Evolutionary conservation across 176 grass and related monocot genomes (phyloP).

Genomic region (Juncus inflexus): DNA sequence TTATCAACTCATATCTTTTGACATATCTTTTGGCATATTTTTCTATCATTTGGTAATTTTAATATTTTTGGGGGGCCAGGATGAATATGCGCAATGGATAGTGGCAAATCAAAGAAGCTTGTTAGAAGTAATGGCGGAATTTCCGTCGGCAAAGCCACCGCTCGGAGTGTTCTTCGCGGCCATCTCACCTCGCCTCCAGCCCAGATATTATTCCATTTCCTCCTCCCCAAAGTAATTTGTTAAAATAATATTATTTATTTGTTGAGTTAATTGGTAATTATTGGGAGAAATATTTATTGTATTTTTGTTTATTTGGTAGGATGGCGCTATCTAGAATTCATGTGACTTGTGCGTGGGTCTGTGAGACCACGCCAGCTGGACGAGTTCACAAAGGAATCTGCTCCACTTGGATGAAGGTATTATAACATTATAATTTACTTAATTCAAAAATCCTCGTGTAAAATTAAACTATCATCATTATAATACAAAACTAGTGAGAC

Average conservation of each 20-base stretch:
- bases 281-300: constrained; percentile 20
- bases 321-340: constrained; percentile 75
- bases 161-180: constrained; percentile 91
- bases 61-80: constrained; percentile 40
- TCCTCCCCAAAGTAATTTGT: constrained; percentile 70
- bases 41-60: constrained; percentile 20
- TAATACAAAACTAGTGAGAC: background rate
- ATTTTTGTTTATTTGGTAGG: constrained; percentile 22
- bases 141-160: constrained; percentile 79
- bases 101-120: constrained; percentile 82
- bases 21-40: constrained; percentile 20
- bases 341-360: constrained; percentile 75
- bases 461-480: background rate
- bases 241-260: background rate
- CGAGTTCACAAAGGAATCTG: constrained; percentile 85
- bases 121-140: constrained; percentile 83
- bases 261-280: background rate
- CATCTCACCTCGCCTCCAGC: constrained; percentile 72
- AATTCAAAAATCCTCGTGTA: too few relatives aligned
- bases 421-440: background rate
- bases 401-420: constrained; percentile 97
- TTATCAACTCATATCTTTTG: constrained; percentile 5
- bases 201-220: constrained; percentile 93
- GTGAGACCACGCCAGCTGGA: constrained; percentile 63
- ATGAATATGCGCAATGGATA: constrained; percentile 91